Base-by-base conservation (phyloP, 164 flowering plant species). In the Chimonanthus praecox region DNA sequence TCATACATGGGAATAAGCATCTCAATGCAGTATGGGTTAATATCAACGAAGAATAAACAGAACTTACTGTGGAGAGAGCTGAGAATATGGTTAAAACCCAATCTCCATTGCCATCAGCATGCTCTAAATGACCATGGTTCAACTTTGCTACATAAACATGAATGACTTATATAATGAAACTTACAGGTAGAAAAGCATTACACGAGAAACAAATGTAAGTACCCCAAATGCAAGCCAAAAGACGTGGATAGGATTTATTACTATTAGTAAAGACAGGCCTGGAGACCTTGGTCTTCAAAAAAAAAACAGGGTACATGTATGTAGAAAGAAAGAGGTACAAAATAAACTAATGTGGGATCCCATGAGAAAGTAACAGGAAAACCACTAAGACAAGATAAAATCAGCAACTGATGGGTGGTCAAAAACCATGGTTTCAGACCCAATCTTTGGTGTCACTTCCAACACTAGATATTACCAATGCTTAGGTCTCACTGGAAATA, bases 91-190 rank as follows among this genome's bases (percentile, higher is more conserved):
- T 94, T 69, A 91, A 76, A 73, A 91, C 99, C 97, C 97, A 94
- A 81, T 94, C 99, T 80, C 97, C 99, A 80, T 94, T 92, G 47
- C 98, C 99, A 87, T 92, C 99, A 67, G 97, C 97, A 79, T 90
- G 82, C 48, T 89, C 73, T 6, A 95, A 83, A 83, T 84, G 78
- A 60, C 98, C 98, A 82, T 87, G 99, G 62, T 91, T 89, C 87
- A 95, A 67, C 78, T 80, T 92, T 63, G 99, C 99, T 94, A 68
- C 47, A 51, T 7, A 47, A 13, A 20, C 61, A 50, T 2, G 64
- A 44, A 44, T 21, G 6, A 66, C 44, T 66, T 66, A 43, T 15
- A 6, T 45, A 46, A 44, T 2, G 5, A 48, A 10, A 66, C n/a
- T 44, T 66, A 4, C 33, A 66, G 47, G 66, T 43, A 9, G 49